A percentile compares a stretch with the other conserved stretches of the same genome.
phyloP scores from a whole-genome alignment of 345 rosid genomes.

The Citrus mangshanensis region DNA sequence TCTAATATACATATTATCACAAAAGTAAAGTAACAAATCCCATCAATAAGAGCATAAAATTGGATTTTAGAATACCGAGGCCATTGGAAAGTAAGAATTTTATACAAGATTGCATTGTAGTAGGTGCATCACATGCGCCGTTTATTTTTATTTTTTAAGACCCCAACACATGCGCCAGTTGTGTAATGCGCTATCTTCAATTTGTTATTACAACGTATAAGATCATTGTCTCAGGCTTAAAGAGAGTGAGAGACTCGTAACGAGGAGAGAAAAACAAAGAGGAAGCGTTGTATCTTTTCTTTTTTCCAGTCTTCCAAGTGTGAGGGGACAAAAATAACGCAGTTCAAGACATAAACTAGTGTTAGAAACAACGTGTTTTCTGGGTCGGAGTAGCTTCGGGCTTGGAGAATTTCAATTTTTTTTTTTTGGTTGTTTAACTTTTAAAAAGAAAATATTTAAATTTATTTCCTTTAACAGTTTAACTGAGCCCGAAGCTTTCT shows the following conservation, averaged over 20 bases:
- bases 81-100: not conserved
- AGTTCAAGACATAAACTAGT: constrained; percentile 20
- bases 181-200: not conserved
- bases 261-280: not conserved
- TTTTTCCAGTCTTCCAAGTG: constrained; percentile 4
- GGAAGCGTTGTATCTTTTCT: no score
- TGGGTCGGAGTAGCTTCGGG: constrained; percentile 42
- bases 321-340: constrained; percentile 41
- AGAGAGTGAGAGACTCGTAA: not conserved
- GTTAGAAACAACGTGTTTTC: constrained; percentile 39
- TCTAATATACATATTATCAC: not conserved
- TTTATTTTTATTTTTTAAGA: not conserved
- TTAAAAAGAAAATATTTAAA: no score
- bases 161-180: not conserved
- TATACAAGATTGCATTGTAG: not conserved
- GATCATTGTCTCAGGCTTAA: not conserved
- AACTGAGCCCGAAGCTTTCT: constrained; percentile 28
- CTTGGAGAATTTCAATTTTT: not conserved
- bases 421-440: no score
- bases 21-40: not conserved
- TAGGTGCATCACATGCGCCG: constrained; percentile 8
- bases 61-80: not conserved
- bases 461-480: not conserved
- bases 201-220: not conserved
- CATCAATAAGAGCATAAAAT: not conserved